These are phyloP conservation scores for Penicillium sp. DNA, from an alignment of 2,329 filamentous ascomycete species.

Conservation along the genomic window DNA sequence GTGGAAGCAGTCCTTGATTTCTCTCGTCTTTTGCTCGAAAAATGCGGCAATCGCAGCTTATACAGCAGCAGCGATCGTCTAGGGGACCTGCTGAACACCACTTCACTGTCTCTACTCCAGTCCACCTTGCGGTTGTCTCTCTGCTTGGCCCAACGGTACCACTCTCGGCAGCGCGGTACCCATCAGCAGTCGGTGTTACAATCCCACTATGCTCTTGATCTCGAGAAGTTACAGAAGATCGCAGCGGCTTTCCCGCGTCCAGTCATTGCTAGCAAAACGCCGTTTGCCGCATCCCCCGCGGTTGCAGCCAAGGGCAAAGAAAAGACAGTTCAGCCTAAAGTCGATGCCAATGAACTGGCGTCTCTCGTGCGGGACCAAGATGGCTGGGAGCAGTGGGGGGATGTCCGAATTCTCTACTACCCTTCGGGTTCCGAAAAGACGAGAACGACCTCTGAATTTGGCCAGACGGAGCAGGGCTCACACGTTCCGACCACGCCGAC, in stretches of 20 bases:
- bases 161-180: conserved; percentile 75
- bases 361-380: conserved; percentile 61
- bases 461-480: conserved; percentile 31
- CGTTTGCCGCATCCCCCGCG: conserved; percentile 51
- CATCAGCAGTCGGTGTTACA: conserved; percentile 70
- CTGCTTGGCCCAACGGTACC: conserved; percentile 86
- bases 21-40: conserved; percentile 81
- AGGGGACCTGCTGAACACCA: conserved; percentile 84
- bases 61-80: conserved; percentile 91
- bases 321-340: conserved; percentile 52
- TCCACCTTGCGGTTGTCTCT: conserved; percentile 75
- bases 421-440: conserved; percentile 37
- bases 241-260: conserved; percentile 78
- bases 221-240: conserved; percentile 78
- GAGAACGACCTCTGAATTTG: conserved; percentile 33
- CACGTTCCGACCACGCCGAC: conserved; percentile 68
- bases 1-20: conserved; percentile 78
- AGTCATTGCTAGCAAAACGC: conserved; percentile 49
- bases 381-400: conserved; percentile 73
- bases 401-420: conserved; percentile 79
- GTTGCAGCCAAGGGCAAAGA: conserved; percentile 71
- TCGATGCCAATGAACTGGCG: conserved; percentile 80
- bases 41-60: conserved; percentile 93
- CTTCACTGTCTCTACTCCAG: conserved; percentile 72
- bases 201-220: conserved; percentile 72